Evolutionary conservation across 108 stramenopile genomes (phyloP).

Genomic region (Seminavis robusta): DNA sequence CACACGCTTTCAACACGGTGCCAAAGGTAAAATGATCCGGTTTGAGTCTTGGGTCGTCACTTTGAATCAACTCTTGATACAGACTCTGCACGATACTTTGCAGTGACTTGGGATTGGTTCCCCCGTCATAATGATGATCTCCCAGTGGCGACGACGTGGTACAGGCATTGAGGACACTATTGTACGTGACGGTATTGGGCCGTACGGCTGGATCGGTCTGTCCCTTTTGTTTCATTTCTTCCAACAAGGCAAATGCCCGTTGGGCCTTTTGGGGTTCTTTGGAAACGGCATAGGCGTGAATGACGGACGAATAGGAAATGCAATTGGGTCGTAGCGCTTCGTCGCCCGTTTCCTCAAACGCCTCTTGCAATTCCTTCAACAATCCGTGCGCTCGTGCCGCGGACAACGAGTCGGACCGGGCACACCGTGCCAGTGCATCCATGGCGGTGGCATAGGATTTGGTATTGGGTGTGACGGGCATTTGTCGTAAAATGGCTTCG

Average conservation of each 20-base stretch:
- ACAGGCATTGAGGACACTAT: constrained; percentile 46
- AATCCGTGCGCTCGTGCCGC: constrained; percentile 23
- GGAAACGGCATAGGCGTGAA: constrained; percentile 38
- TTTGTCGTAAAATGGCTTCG: constrained; percentile 32
- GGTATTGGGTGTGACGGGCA: constrained; percentile 18
- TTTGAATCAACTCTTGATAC: constrained; percentile 4
- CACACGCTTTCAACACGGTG: constrained; percentile 23
- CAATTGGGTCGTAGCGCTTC: constrained; percentile 26
- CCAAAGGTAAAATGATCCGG: constrained; percentile 28
- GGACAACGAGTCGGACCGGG: constrained; percentile 1
- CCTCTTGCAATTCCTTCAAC: constrained; percentile 24
- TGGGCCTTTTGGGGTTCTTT: constrained; percentile 29
- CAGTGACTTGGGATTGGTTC: background rate
- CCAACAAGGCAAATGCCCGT: constrained; percentile 22
- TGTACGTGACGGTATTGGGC: constrained; percentile 46
- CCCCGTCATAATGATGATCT: too few relatives aligned
- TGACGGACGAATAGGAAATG: constrained; percentile 40
- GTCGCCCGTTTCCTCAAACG: constrained; percentile 16
- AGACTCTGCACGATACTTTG: constrained; percentile 6
- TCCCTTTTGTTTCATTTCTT: constrained; percentile 31
- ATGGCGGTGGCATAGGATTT: constrained; percentile 19
- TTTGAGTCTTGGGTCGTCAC: background rate
- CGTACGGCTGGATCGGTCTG: constrained; percentile 16
- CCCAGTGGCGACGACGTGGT: too few relatives aligned
- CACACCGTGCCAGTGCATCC: constrained; percentile 19